phyloP scores from a whole-genome alignment of 2,329 filamentous ascomycete species.

The Fusarium bulbicola region DNA sequence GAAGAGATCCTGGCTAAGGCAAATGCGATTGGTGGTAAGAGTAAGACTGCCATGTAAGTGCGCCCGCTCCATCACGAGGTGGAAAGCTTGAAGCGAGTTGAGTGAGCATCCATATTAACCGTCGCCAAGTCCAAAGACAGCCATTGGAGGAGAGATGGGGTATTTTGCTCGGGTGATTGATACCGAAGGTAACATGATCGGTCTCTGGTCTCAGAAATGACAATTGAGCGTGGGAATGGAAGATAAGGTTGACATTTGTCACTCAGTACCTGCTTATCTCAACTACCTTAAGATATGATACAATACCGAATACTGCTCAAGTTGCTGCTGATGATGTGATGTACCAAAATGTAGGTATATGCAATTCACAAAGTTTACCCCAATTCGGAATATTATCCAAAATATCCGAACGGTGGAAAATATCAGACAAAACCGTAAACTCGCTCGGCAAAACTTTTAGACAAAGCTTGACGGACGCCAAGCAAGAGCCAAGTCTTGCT shows the following conservation, averaged over 20 bases:
- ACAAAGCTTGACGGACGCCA: constrained; percentile 16
- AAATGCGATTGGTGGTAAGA: constrained; percentile 45
- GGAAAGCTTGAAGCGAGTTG: neutral
- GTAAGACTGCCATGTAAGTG: constrained; percentile 49
- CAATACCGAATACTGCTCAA: neutral
- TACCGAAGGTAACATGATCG: constrained; percentile 51
- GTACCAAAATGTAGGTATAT: neutral
- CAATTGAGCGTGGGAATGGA: constrained; percentile 25
- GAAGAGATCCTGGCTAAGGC: constrained; percentile 45
- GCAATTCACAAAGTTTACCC: neutral
- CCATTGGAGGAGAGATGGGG: constrained; percentile 47
- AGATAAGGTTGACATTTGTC: neutral
- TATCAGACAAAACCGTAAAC: neutral
- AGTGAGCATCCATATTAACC: neutral
- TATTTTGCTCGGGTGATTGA: constrained; percentile 50
- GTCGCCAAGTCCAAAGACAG: constrained; percentile 47
- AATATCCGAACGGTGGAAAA: constrained; percentile 31
- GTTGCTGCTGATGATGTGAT: neutral
- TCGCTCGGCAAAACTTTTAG: constrained; percentile 20
- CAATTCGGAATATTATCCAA: neutral
- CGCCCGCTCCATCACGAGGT: neutral
- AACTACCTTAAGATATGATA: neutral
- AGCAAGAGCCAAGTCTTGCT: constrained; percentile 23
- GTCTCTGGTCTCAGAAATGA: constrained; percentile 47
- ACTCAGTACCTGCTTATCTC: neutral